Base-by-base conservation (phyloP, 2,329 filamentous ascomycete species). In the Fusarium tuaranense region DNA sequence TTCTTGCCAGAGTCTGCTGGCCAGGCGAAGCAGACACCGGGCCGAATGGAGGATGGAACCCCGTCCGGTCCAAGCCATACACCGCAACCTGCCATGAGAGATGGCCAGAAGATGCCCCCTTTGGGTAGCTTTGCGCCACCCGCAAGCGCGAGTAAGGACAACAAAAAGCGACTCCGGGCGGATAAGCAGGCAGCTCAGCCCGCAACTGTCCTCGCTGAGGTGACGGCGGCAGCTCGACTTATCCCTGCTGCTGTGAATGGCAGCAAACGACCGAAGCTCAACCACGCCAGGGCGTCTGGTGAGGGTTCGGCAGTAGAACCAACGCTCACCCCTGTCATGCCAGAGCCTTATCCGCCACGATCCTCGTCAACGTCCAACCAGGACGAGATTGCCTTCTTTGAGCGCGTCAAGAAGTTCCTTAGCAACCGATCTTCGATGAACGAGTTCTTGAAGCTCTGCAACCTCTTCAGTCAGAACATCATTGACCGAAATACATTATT, bases 361-460 rank as follows among this genome's bases (percentile, higher is more conserved):
- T 90, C 92, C 0, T 91, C 92, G 1, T 87, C 92, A 10, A 91
- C 92, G n/a, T 93, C 95, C 1, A 93, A 90, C 27, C 89, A 92
- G 64, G 96, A 98, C 68, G 96, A 98, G 80, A 88, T 98, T 63
- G 92, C 92, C 2, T 98, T 98, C 84, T 99, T 99, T 78, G 97
- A 99, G 71, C 92, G 95, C 9, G 95, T 97, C 20, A 98, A 98
- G 88, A 99, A 99, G 84, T 96, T 93, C 79, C 94, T 99, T 68
- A 92, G 93, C 71, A 98, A 98, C 82, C 94, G 97, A 82, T 93
- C 94, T 66, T 93, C 93, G 4, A 97, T 97, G 89, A 95, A 94
- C 78, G 97, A 99, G 82, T 99, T 99, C 83, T 85, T 99, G 74
- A 99, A 99, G 86, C 90, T 99, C 8, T 97, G 96, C 86, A 99